These are phyloP conservation scores for Aristolochia fimbriata DNA, from an alignment of 164 flowering plant genomes.

Conservation along the genomic window DNA sequence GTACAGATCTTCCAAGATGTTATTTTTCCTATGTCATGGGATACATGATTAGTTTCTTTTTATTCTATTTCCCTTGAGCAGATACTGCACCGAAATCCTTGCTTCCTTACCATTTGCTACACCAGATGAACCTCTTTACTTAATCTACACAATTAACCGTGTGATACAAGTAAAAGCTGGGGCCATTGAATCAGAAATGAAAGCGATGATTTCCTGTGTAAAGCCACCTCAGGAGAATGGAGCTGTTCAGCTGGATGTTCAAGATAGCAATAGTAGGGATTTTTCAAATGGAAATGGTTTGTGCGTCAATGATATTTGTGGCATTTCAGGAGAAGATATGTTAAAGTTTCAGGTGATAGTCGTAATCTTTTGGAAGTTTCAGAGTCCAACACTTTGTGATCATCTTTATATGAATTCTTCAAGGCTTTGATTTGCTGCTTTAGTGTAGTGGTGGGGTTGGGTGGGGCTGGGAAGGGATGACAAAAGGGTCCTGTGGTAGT, in stretches of 20 bases:
- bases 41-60: no score
- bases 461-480: no score
- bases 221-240: slow-evolving; percentile 36
- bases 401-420: no score
- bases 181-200: slow-evolving; percentile 70
- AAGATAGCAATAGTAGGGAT: slow-evolving; percentile 13
- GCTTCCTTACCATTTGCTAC: slow-evolving; percentile 70
- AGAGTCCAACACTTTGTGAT: neutral
- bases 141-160: slow-evolving; percentile 78
- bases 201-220: slow-evolving; percentile 37
- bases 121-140: slow-evolving; percentile 95
- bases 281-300: slow-evolving; percentile 20
- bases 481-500: no score
- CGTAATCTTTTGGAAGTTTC: neutral
- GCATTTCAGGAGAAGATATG: slow-evolving; percentile 35
- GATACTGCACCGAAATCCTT: slow-evolving; percentile 90
- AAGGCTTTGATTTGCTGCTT: no score
- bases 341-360: slow-evolving; percentile 60
- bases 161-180: slow-evolving; percentile 93
- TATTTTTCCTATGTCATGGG: neutral
- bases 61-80: slow-evolving; percentile 21
- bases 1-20: neutral
- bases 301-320: slow-evolving; percentile 16
- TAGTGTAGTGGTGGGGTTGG: no score
- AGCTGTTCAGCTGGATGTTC: slow-evolving; percentile 4